Base-by-base conservation (phyloP, 345 rosid species). In the Citrus medica region DNA sequence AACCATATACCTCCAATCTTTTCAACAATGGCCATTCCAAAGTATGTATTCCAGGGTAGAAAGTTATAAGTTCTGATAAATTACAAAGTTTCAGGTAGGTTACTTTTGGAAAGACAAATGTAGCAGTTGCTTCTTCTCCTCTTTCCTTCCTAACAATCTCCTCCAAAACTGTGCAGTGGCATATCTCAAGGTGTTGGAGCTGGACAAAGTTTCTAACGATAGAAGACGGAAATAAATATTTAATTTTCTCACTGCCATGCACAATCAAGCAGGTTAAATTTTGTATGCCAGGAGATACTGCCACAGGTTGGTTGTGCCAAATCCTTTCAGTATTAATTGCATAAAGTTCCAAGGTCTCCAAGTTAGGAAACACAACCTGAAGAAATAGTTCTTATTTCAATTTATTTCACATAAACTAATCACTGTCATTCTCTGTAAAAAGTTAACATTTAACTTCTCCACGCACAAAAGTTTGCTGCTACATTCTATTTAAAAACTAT, bases 81-180 rank as follows among this genome's bases (percentile, higher is more conserved):
- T 9, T 4, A 9, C 4, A 9, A 22, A 84, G 78, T 0, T 2
- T 17, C 5, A 82, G 27, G 10, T 2, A 56, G 28, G 19, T 69
- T 22, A 80, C 70, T 37, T 67, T 33, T 38, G 85, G 85, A 77
- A 83, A 77, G 37, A 22, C 9, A 56, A 81, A 74, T 13, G 69
- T 38, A 67, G 9, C 9, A 68, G 5, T 5, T 1, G 8, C 25
- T 14, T 67, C 75, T 21, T 1, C 8, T 76, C 13, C 12, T 16
- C 5, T 61, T 76, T 67, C 32, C 70, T 51, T 5, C 24, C n/a
- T 2, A 4, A 27, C 79, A 30, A 82, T 59, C 27, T 9, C 53
- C 64, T 73, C 53, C 30, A 73, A 59, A 19, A 7, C 66, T 8
- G 64, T 56, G 66, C 76, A 73, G 5, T 72, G 8, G n/a, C 48